Percentiles rank a stretch among this genome's conserved stretches.
Conservation (phyloP, 371 early-diverging fungal species). For the Rhizopus stolonifer region DNA sequence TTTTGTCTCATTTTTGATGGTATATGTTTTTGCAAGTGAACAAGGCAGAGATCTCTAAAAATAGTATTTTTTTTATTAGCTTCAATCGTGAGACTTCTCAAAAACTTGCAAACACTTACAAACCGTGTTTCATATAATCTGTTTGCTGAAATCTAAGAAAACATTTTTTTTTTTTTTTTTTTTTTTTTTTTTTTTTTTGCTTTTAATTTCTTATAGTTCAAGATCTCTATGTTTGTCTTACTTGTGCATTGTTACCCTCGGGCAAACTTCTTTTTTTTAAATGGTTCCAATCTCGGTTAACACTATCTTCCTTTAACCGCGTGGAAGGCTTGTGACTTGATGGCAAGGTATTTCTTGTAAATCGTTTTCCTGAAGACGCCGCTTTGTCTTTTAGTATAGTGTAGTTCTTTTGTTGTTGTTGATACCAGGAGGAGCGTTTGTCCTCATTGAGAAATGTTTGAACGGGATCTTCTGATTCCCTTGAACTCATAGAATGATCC, state of each 20-base stretch:
- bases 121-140: neutral
- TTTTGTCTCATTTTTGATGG: neutral
- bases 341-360: constrained; percentile 36
- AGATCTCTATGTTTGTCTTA: neutral
- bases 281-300: neutral
- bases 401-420: neutral
- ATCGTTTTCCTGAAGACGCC: constrained; percentile 33
- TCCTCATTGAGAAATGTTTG: constrained; percentile 20
- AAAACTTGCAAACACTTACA: neutral
- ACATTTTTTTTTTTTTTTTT: neutral
- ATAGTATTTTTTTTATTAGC: constrained; percentile 9
- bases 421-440: neutral
- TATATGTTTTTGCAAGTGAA: neutral
- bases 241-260: neutral
- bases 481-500: constrained; percentile 25
- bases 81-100: too few relatives aligned
- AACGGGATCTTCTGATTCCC: constrained; percentile 6
- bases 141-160: neutral
- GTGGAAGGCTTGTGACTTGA: constrained; percentile 17
- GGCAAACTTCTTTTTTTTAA: neutral
- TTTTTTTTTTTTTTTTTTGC: neutral
- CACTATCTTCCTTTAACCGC: constrained; percentile 9
- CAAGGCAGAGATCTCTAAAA: neutral
- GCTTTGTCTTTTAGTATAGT: neutral
- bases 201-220: too few relatives aligned